Conservation (phyloP, 345 rosid species). For the Diplotaxis tenuifolia region DNA sequence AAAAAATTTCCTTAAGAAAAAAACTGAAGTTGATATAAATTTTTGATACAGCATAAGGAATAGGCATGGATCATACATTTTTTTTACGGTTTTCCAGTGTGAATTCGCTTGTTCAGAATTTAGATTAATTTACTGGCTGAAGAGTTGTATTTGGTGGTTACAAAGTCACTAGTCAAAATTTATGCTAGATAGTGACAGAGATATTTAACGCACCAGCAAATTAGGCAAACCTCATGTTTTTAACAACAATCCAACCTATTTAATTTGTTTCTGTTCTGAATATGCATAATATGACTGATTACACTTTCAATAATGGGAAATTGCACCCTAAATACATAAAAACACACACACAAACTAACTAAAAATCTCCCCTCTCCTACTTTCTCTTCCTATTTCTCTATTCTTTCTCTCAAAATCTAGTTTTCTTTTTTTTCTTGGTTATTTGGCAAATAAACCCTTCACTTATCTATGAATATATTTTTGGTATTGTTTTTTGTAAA, state of each 20-base stretch:
- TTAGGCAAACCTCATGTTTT: not conserved
- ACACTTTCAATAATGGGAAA: too few relatives aligned
- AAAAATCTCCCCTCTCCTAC: too few relatives aligned
- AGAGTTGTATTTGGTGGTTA: not conserved
- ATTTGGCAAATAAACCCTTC: too few relatives aligned
- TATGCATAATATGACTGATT: not conserved
- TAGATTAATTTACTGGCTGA: not conserved
- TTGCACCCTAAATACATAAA: too few relatives aligned
- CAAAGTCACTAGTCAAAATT: not conserved
- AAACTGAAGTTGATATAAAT: not conserved
- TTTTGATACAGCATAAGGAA: not conserved
- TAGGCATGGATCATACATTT: not conserved
- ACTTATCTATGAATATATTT: not conserved
- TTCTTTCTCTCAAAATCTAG: too few relatives aligned
- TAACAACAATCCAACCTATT: not conserved
- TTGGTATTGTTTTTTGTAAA: not conserved
- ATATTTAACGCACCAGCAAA: not conserved
- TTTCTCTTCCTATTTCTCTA: too few relatives aligned
- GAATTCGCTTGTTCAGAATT: not conserved
- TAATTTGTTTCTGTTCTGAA: not conserved
- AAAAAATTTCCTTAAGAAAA: too few relatives aligned
- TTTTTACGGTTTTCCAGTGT: not conserved
- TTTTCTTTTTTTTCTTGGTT: too few relatives aligned
- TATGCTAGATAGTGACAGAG: not conserved
- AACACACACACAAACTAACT: too few relatives aligned